Conservation (phyloP, 495 filamentous ascomycete species). For the Thermochaetoides thermophila region DNA sequence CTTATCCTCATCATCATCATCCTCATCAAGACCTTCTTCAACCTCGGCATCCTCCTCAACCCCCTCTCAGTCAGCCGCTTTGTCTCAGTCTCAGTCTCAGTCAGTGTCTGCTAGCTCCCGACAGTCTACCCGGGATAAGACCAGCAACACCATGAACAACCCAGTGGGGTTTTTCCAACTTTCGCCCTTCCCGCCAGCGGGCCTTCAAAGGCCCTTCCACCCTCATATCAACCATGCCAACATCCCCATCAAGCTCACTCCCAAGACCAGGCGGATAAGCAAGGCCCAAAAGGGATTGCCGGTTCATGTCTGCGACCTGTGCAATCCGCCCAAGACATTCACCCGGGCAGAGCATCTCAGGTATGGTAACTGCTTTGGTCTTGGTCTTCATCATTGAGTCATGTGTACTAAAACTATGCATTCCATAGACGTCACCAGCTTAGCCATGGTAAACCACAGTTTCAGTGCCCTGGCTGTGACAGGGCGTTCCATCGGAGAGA, state of each 20-base stretch:
- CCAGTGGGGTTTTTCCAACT: no score
- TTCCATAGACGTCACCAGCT: conserved; percentile 65
- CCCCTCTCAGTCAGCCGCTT: conserved; percentile 4
- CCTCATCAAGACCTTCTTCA: conserved; percentile 2
- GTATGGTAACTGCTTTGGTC: not conserved
- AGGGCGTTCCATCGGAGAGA: conserved; percentile 58
- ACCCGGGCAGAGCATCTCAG: conserved; percentile 81
- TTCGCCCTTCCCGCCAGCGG: no score
- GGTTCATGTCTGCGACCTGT: conserved; percentile 59
- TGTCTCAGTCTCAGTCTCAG: no score
- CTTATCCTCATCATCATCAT: not conserved
- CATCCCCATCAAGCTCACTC: conserved; percentile 43
- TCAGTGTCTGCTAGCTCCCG: no score
- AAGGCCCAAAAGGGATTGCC: conserved; percentile 73
- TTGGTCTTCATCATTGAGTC: not conserved
- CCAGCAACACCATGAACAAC: conserved; percentile 35
- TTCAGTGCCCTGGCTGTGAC: conserved; percentile 50
- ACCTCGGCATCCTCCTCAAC: conserved; percentile 6
- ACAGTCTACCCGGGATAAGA: conserved; percentile 22
- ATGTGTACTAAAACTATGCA: conserved; percentile 6
- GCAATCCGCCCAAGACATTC: conserved; percentile 53
- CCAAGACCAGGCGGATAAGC: conserved; percentile 61
- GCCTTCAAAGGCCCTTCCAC: conserved; percentile 22
- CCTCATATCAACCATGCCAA: conserved; percentile 13
- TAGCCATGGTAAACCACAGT: conserved; percentile 62